Conservation (phyloP, 768 basidiomycete species). For the Hericium coralloides region DNA sequence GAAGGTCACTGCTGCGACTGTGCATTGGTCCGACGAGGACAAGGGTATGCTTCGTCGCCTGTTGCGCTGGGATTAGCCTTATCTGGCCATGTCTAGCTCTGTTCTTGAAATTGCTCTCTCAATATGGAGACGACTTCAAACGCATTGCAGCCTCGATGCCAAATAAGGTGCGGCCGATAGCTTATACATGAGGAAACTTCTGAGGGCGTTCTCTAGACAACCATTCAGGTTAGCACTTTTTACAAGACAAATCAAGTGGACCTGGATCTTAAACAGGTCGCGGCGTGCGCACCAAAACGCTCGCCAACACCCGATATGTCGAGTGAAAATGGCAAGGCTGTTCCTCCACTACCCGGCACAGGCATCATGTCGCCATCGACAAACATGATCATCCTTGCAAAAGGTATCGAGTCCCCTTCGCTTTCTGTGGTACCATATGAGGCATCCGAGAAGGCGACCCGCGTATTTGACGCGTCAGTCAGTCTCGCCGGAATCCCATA, state of each 20-base stretch:
- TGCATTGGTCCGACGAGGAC: slow-evolving; percentile 61
- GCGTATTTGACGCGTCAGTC: too few species aligned
- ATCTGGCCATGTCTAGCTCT: slow-evolving; percentile 24
- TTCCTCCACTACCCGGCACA: slow-evolving; percentile 13
- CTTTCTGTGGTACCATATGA: too few species aligned
- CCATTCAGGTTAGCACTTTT: slow-evolving; percentile 45
- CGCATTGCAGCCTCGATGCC: slow-evolving; percentile 63
- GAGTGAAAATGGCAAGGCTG: slow-evolving; percentile 16
- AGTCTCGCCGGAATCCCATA: too few species aligned
- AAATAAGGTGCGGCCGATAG: slow-evolving; percentile 36
- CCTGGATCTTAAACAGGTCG: slow-evolving; percentile 27
- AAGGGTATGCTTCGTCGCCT: slow-evolving; percentile 35
- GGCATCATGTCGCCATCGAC: slow-evolving; percentile 4
- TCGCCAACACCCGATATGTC: slow-evolving; percentile 23
- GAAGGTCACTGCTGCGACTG: slow-evolving; percentile 23
- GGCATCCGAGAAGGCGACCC: too few species aligned
- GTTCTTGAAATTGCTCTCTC: slow-evolving; percentile 47
- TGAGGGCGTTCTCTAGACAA: slow-evolving; percentile 30
- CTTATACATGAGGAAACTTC: not conserved
- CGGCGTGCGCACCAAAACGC: slow-evolving; percentile 6
- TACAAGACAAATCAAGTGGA: slow-evolving; percentile 35
- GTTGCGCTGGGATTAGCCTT: not conserved
- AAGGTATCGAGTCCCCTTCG: not conserved
- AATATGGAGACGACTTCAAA: slow-evolving; percentile 59
- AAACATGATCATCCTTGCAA: not conserved